Evolutionary conservation across 495 filamentous ascomycete species (phyloP), one percentile per base, ranked within the genome.

Genomic region (Rostrohypoxylon terebratum): DNA sequence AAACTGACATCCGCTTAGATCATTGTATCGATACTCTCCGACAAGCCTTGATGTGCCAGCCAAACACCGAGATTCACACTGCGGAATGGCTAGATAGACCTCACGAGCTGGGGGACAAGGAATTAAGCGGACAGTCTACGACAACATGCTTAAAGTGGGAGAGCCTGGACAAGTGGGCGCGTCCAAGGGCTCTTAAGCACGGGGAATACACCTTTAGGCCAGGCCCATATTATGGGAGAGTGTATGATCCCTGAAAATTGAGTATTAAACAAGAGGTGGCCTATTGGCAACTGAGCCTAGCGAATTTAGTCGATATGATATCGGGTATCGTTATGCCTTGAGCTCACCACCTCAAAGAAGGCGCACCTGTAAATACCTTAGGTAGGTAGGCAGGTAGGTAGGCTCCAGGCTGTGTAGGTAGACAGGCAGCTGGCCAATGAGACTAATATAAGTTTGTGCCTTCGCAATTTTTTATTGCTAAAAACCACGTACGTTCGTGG

Each of bases 1-100:
- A 51, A 25, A 28, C 47, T 51, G 47, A 51, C 11, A 13, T 3
- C 9, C 7, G 9, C 2, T 7, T 25, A 82, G 80, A 77, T 14
- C 80, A 82, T 63, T 82, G 80, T 66, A 69, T 82, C 68, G 78
- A 81, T 21, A 66, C 67, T 4, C 66, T 82, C 38, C 79, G 79
- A 23, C 77, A 79, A 59, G 61, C 71, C 2, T 47, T 80, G 13
- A 82, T 81, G 77, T 82, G 80, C 68, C 72, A 79, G 20, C 75
- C 75, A 23, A 77, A 81, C 42, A 69, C 74, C 11, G 72, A 68
- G 5, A 20, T 78, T 8, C 72, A 78, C 63, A 71, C 63, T 2
- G 57, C 57, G 0, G 28, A 73, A 14, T 78, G 76, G 76, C 50
- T 48, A 13, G 63, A 73, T 11, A 47, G 72, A 23, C 45, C 47